Conservation (phyloP, 2,329 filamentous ascomycete species). For the Botrytis tulipae region DNA sequence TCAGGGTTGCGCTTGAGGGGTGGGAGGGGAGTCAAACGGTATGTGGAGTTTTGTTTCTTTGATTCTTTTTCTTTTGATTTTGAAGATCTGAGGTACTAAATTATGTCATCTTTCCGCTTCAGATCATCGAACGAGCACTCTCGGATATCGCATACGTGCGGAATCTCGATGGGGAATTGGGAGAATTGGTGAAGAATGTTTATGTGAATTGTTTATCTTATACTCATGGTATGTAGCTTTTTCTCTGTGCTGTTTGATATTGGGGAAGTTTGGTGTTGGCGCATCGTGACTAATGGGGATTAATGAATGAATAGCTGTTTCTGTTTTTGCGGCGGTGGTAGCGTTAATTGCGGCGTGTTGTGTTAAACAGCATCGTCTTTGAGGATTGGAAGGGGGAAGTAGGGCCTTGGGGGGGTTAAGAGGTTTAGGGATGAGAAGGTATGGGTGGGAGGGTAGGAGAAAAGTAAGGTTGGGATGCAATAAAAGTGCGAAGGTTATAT, state of each 20-base stretch:
- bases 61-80: background rate
- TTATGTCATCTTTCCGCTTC: rapidly evolving
- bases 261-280: background rate
- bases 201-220: conserved; percentile 31
- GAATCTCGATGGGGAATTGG: conserved; percentile 22
- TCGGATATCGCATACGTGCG: conserved; percentile 27
- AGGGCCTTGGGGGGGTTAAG: background rate
- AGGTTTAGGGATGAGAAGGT: background rate
- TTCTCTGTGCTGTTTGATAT: background rate
- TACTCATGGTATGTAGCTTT: conserved; percentile 27
- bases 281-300: background rate
- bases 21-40: conserved; percentile 18
- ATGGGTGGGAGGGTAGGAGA: no score
- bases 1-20: conserved; percentile 25
- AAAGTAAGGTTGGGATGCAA: background rate
- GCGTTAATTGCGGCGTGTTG: conserved; percentile 13
- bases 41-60: background rate
- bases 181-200: conserved; percentile 25
- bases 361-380: background rate
- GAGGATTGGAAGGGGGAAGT: background rate
- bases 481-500: background rate
- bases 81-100: background rate
- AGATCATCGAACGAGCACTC: conserved; percentile 27
- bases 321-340: background rate
- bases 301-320: background rate